Conservation (phyloP, 345 rosid genomes). For the Eucalyptus tenuipes region DNA sequence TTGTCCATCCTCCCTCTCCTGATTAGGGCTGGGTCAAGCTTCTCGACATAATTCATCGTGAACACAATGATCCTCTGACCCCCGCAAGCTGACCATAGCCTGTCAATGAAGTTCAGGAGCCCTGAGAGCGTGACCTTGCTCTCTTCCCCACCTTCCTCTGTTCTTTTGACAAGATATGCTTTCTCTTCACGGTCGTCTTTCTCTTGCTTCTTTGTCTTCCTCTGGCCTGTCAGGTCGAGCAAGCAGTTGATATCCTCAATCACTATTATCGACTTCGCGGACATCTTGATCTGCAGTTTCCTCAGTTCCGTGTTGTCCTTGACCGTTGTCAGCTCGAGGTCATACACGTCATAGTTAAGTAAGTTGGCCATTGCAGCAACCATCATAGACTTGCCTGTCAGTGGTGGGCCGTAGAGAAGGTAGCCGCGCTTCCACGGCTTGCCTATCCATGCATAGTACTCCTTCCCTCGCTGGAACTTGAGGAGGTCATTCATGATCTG, state of each 20-base stretch:
- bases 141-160: too few relatives aligned
- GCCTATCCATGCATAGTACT: not conserved
- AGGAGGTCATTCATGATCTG: too few relatives aligned
- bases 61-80: too few relatives aligned
- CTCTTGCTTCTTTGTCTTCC: conserved; percentile 5
- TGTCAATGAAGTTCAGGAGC: conserved; percentile 1
- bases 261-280: not conserved
- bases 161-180: not conserved
- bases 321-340: not conserved
- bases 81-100: not conserved
- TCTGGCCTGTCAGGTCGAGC: not conserved
- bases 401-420: not conserved
- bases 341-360: not conserved
- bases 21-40: conserved; percentile 23
- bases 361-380: not conserved
- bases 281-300: not conserved
- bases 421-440: not conserved
- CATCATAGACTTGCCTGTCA: not conserved
- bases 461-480: too few relatives aligned
- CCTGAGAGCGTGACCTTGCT: conserved; percentile 21
- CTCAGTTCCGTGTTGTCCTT: not conserved
- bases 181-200: not conserved
- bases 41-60: not conserved
- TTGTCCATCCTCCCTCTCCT: conserved; percentile 12
- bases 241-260: not conserved